Evolutionary conservation across 352 stramenopile genomes (phyloP).

Genomic region (Phytopythium ostracodes): DNA sequence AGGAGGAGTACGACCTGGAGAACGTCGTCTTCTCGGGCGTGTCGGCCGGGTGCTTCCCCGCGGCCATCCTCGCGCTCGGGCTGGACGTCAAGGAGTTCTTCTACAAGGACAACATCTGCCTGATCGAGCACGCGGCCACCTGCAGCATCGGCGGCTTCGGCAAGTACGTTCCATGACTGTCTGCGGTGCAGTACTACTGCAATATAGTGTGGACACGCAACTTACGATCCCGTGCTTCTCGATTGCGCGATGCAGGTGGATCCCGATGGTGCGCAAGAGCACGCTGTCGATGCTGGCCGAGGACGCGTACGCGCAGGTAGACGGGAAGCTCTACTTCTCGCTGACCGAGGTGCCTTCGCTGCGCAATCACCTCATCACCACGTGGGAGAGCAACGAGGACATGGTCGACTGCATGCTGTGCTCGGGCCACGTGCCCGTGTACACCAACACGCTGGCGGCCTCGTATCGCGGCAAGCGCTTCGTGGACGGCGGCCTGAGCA

Average conservation of each 20-base stretch:
- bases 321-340: slow-evolving; percentile 77
- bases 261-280: slow-evolving; percentile 63
- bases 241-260: slow-evolving; percentile 38
- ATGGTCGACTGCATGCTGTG: slow-evolving; percentile 82
- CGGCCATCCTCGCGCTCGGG: slow-evolving; percentile 52
- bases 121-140: slow-evolving; percentile 60
- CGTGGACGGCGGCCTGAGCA: slow-evolving; percentile 70
- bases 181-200: background rate
- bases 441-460: slow-evolving; percentile 60
- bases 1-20: slow-evolving; percentile 72
- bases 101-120: slow-evolving; percentile 72
- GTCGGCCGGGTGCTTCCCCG: slow-evolving; percentile 72
- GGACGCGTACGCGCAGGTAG: slow-evolving; percentile 56
- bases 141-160: slow-evolving; percentile 55
- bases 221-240: background rate
- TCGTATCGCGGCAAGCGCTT: slow-evolving; percentile 68
- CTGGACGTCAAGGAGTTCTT: slow-evolving; percentile 82
- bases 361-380: slow-evolving; percentile 68
- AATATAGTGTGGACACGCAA: too few species aligned
- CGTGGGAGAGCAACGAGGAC: slow-evolving; percentile 74
- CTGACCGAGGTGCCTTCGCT: slow-evolving; percentile 64
- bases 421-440: slow-evolving; percentile 66
- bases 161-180: slow-evolving; percentile 29
- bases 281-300: slow-evolving; percentile 55
- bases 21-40: slow-evolving; percentile 76